Evolutionary conservation across 257 asterid genomes (phyloP), one percentile per base, ranked within the genome.

Genomic region (Capsicum rhomboideum): DNA sequence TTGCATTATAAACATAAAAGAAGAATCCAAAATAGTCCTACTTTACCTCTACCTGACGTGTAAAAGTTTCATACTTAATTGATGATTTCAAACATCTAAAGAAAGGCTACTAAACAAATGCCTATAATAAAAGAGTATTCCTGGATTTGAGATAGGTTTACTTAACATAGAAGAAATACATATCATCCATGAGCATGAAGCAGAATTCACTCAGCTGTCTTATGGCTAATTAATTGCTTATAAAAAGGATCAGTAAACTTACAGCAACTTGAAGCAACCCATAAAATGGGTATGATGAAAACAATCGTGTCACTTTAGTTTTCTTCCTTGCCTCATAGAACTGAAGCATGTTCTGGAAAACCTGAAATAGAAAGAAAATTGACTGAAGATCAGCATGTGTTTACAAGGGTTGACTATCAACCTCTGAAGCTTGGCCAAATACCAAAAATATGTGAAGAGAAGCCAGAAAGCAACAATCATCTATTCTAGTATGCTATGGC

Each of bases 231-330:
- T 63, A 8, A 58, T 31, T n/a, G 26, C 16, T 63, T 63, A 4
- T 23, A 18, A 12, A 26, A 23, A 26, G 1, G 21, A 28, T 23
- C 50, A 44, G 56, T 59, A 66, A 46, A 89, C 99, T 85, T 92
- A 96, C 99, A 85, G 98, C 97, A 91, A 92, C 91, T 88, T 89
- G 89, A 63, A 96, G 96, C 90, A 96, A 85, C 85, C 96, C 98
- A 82, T 87, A 83, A 85, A 89, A 91, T 29, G 99, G 99, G 87
- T 89, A 89, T 69, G 90, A 84, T 23, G 91, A 77, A 58, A 94
- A 92, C 88, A 89, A 75, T 72, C 78, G 90, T 85, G 79, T 88
- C 80, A 87, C 89, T 89, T 87, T 87, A 89, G 82, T 86, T 87
- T 86, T 89, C 82, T 78, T 90, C 90, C 52, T 91, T 77, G 78